Percentiles rank a stretch among this genome's conserved stretches.
phyloP scores from a whole-genome alignment of 208 protist genomes.

The Trypanosoma avium region DNA sequence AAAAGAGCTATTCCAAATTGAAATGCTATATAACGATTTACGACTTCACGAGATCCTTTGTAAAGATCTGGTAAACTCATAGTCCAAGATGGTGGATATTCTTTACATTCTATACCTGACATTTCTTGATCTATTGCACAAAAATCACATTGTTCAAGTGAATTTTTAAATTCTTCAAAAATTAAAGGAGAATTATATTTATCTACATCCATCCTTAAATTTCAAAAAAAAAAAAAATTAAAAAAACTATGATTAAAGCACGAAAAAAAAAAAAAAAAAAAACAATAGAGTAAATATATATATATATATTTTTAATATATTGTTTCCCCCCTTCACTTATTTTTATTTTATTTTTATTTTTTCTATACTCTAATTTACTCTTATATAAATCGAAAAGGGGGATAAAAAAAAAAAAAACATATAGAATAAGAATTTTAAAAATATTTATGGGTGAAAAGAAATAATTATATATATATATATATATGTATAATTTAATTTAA shows the following conservation, averaged over 20 bases:
- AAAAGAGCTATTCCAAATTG: slow-evolving; percentile 79
- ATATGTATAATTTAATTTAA: too few species aligned
- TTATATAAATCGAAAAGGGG: too few species aligned
- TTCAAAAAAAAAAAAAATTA: too few species aligned
- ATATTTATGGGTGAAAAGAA: too few species aligned
- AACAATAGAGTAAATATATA: slow-evolving; percentile 5
- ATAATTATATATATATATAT: too few species aligned
- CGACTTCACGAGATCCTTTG: slow-evolving; percentile 34
- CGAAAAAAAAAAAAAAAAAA: slow-evolving; percentile 8
- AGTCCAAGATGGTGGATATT: slow-evolving; percentile 16
- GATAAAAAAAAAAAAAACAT: too few species aligned
- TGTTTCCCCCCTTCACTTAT: too few species aligned
- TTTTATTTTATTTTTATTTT: too few species aligned
- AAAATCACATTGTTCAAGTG: slow-evolving; percentile 57
- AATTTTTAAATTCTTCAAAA: slow-evolving; percentile 49
- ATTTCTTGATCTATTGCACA: slow-evolving; percentile 82
- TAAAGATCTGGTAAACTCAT: slow-evolving; percentile 44
- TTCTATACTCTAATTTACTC: too few species aligned
- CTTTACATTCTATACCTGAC: slow-evolving; percentile 57
- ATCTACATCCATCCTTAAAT: slow-evolving; percentile 50
- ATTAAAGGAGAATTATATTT: slow-evolving; percentile 34
- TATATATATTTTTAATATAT: too few species aligned
- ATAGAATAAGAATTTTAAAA: too few species aligned
- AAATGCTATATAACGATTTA: slow-evolving; percentile 63
- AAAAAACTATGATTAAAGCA: too few species aligned